Evolutionary conservation across 345 rosid species (phyloP), one percentile per base, ranked within the genome.

Genomic region (Noccaea caerulescens): DNA sequence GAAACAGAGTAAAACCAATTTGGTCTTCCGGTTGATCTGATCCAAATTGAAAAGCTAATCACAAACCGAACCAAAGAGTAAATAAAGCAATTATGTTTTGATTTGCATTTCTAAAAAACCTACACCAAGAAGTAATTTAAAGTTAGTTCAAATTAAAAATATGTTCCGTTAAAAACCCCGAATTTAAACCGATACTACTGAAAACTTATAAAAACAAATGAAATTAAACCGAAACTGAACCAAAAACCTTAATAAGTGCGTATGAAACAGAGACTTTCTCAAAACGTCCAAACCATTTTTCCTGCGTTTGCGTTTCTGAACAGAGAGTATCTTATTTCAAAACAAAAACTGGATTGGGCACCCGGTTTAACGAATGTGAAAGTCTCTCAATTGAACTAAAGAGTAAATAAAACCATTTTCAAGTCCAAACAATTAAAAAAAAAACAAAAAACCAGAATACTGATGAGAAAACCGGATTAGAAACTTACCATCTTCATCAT

Each of bases 401-500:
- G 27, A 25, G 27, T 25, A 25, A 25, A 25, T 25, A 25, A 16
- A 16, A 16, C 18, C 18, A 16, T 16, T 25, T 25, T 25, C 27
- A 18, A 50, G 23, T 23, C 32, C 54, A 9, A 50, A 50, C 7
- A 6, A 0, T 0, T 0, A 20, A 51, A 51, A 6, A 4, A 10
- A 32, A 52, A 52, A 52, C 0, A 10, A 11, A 4, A 4, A 30
- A 53, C 1, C 57, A 16, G 4, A 47, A 47, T 16, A 16, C 2
- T 10, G 56, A 51, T 10, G 12, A 16, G 1, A 10, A 45, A 66
- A 45, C 10, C 14, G 51, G 63, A 70, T 74, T 62, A 41, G 61
- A 53, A 8, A 10, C 82, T 57, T 66, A 83, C 86, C 76, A 71
- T 80, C 66, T 82, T 84, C 70, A 83, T 79, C 88, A 86, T 84